These are phyloP conservation scores for Colletotrichum acutatum DNA, from an alignment of 2,329 filamentous ascomycete species.

Conservation along the genomic window DNA sequence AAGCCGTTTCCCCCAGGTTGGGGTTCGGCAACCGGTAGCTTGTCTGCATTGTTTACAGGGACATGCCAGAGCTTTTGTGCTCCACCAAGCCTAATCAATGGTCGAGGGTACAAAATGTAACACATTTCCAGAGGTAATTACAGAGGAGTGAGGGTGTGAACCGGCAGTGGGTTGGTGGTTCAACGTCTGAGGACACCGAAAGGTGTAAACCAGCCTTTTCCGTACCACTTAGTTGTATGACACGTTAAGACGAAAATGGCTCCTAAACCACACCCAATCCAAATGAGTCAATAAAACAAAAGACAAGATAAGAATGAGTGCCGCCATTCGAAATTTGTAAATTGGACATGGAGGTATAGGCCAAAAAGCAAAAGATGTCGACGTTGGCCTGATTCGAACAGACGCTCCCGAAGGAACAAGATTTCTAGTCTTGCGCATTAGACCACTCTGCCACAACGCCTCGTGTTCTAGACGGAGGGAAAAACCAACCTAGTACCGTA, in stretches of 20 bases:
- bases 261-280: no score
- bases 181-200: no score
- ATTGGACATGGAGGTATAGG: not conserved
- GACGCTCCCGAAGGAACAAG: slow-evolving; percentile 35
- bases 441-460: slow-evolving; percentile 36
- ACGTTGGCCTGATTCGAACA: slow-evolving; percentile 36
- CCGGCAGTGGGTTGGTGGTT: no score
- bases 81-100: no score
- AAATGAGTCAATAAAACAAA: no score
- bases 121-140: no score
- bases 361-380: not conserved
- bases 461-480: rapidly evolving
- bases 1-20: not conserved
- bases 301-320: not conserved
- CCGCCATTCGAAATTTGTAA: not conserved
- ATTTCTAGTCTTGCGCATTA: slow-evolving; percentile 36
- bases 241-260: no score
- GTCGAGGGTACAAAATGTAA: no score
- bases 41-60: not conserved
- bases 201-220: no score
- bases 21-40: not conserved
- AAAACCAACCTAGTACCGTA: rapidly evolving
- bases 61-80: no score
- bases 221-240: no score
- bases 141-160: no score